Base-by-base conservation (phyloP, 148 eudicot species). In the Euryodendron excelsum region DNA sequence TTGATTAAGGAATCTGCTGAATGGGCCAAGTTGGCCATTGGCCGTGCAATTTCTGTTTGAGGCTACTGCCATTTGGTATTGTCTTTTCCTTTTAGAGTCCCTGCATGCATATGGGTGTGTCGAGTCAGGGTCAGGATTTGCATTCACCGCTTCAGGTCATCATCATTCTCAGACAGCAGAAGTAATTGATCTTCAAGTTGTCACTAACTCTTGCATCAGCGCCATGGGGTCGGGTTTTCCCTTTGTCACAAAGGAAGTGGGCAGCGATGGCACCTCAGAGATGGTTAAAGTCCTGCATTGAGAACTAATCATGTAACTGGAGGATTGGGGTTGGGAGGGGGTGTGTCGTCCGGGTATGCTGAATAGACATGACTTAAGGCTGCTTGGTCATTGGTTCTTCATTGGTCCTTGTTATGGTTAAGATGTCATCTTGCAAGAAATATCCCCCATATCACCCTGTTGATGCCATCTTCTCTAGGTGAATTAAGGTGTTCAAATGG, bases 1-100 rank as follows among this genome's bases (percentile, higher is more conserved):
- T 82, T 92, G 88, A 87, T 95, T 39, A 93, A 95, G 83, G 96
- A 93, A 89, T 95, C 98, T 79, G 98, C 97, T 56, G 98, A 93
- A 82, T 95, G 98, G 96, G 96, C 98, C 60, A 89, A 83, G 90
- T 80, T 90, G 84, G 96, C 97, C 69, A 88, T 95, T 67, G 89
- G 87, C 77, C 91, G 91, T 73, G 93, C 88, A 56, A 89, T 93
- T 75, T 78, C 98, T 82, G 85, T 87, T 81, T 95, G 86, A 95
- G 86, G 82, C 76, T 63, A 80, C 81, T 72, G 72, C 44, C 77
- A 47, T 77, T 75, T 80, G 87, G 83, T 86, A 87, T 80, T 88
- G 85, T 87, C 80, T 83, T 86, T 82, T 78, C 62, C 73, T 81
- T 85, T 75, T 74, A 53, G 82, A 87, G 94, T 89, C 89, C 87